Base-by-base conservation (phyloP, 2,329 filamentous ascomycete genomes). In the Arachnopeziza araneosa region DNA sequence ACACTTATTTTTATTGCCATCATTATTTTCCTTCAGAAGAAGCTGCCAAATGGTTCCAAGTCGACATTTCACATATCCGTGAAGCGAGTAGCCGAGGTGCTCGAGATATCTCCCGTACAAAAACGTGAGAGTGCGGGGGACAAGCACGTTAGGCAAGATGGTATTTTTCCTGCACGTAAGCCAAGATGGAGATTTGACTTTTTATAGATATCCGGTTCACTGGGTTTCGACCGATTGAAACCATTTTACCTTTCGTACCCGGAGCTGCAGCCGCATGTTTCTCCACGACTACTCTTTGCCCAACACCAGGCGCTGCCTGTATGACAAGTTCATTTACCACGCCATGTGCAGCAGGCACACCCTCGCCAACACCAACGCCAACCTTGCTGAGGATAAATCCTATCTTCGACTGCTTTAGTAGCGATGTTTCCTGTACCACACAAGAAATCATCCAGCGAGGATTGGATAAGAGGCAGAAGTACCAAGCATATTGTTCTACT, bases 21-120 rank as follows among this genome's bases (percentile, higher is more conserved):
- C 21, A 48, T 62, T 14, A 51, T 62, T 23, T 23, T 62, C 36
- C 54, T 62, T 17, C 50, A 62, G 55, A 62, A 62, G 54, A 62
- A 50, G 24, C 52, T 62, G 49, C 60, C 60, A 21, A 54, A 55
- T 52, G 60, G 60, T 19, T 59, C 60, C 2, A 59, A 56, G n/a
- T 62, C 60, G 8, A 8, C 55, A 6, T 62, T 62, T 22, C 60
- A 59, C 56, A 24, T 52, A 12, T 52, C 60, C 32, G 49, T 32
- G 54, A 49, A 55, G 23, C 32, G 60, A 55, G 54, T 57, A 44
- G 12, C 17, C 36, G 3, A 19, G 17, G 36, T 4, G 36, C 17
- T 44, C 17, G 36, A 44, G 17, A 19, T 44, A 17, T 44, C 36
- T 44, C 36, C 36, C 36, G 4, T 8, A 19, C 36, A 44, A 44